A percentile compares a stretch with the other conserved stretches of the same genome.
Evolutionary conservation across 2,329 filamentous ascomycete genomes (phyloP).

Genomic region (Fusarium pilosicola): DNA sequence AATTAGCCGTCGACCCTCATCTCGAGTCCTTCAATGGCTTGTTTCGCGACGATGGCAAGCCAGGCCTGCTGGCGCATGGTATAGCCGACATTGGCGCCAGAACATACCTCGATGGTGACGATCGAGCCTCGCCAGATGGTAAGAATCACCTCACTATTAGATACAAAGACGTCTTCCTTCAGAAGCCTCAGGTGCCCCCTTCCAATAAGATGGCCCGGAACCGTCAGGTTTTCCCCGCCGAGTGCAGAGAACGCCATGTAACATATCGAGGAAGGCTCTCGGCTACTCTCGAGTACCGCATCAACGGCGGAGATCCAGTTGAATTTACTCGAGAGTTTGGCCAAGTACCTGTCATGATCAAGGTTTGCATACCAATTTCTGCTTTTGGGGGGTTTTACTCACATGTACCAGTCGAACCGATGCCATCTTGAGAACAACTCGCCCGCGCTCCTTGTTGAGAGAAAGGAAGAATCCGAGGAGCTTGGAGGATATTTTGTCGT

Average conservation of each 20-base stretch:
- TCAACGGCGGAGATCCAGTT: slow-evolving; percentile 87
- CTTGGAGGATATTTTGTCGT: slow-evolving; percentile 97
- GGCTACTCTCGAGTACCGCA: slow-evolving; percentile 82
- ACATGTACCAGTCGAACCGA: slow-evolving; percentile 73
- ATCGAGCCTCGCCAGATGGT: slow-evolving; percentile 64
- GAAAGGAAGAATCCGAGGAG: slow-evolving; percentile 96
- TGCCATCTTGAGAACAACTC: slow-evolving; percentile 91
- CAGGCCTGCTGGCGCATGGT: slow-evolving; percentile 72
- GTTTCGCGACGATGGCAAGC: slow-evolving; percentile 74
- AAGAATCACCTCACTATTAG: slow-evolving; percentile 82
- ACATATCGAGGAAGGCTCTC: slow-evolving; percentile 90
- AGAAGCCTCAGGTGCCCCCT: slow-evolving; percentile 81
- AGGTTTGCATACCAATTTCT: slow-evolving; percentile 62
- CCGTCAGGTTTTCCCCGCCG: slow-evolving; percentile 87
- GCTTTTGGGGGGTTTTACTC: slow-evolving; percentile 15
- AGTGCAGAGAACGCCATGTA: slow-evolving; percentile 92
- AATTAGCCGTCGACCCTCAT: slow-evolving; percentile 88
- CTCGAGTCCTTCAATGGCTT: slow-evolving; percentile 95
- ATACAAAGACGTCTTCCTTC: slow-evolving; percentile 83
- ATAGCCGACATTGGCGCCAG: slow-evolving; percentile 91
- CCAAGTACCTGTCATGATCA: slow-evolving; percentile 91
- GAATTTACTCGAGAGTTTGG: slow-evolving; percentile 88
- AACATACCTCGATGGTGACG: slow-evolving; percentile 84
- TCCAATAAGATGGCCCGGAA: slow-evolving; percentile 86
- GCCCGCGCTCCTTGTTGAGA: slow-evolving; percentile 82